Conservation (phyloP, 768 basidiomycete genomes). For the Tylopilus subfusipes region DNA sequence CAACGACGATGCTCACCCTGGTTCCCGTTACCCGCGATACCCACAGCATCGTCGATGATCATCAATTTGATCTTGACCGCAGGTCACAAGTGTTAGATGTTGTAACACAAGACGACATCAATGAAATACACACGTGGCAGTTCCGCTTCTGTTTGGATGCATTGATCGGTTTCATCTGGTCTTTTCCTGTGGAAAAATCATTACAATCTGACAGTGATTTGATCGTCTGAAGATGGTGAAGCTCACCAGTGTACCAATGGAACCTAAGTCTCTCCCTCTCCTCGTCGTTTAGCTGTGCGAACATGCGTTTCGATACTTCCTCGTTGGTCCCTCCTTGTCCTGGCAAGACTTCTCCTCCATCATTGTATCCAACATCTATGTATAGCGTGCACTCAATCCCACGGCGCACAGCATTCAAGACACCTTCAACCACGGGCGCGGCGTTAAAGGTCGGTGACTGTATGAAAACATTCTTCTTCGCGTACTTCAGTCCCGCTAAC, state of each 20-base stretch:
- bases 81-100: not conserved
- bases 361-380: constrained; percentile 54
- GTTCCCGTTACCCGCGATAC: constrained; percentile 69
- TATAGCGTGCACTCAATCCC: constrained; percentile 60
- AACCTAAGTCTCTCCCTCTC: constrained; percentile 46
- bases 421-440: constrained; percentile 52
- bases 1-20: constrained; percentile 39
- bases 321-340: constrained; percentile 74
- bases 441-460: constrained; percentile 76
- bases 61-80: constrained; percentile 54
- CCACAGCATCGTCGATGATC: constrained; percentile 60
- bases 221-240: not conserved
- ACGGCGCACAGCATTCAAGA: constrained; percentile 56
- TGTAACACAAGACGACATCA: not conserved
- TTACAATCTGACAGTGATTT: not conserved
- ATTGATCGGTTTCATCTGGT: constrained; percentile 61
- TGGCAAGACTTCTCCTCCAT: constrained; percentile 60
- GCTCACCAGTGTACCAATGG: constrained; percentile 50
- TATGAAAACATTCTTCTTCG: constrained; percentile 61
- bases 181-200: constrained; percentile 40
- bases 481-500: constrained; percentile 60
- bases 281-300: constrained; percentile 43
- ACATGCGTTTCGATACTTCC: constrained; percentile 60
- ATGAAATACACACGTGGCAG: constrained; percentile 49
- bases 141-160: constrained; percentile 66